Evolutionary conservation across 371 early-diverging fungal species (phyloP).

Genomic region (Apophysomyces trapeziformis): DNA sequence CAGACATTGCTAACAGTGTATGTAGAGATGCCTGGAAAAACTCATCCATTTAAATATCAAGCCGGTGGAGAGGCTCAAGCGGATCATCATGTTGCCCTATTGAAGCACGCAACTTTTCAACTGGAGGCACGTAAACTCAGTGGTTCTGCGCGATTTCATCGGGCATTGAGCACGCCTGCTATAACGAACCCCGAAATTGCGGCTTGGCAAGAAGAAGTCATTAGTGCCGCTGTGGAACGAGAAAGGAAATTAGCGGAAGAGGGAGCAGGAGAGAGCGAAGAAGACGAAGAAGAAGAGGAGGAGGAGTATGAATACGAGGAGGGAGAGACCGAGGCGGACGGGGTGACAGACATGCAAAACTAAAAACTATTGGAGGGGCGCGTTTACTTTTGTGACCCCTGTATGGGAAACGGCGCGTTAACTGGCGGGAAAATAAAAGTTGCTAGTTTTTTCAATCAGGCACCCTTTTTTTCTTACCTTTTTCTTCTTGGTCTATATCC

Average conservation of each 20-base stretch:
- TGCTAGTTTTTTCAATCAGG: neutral
- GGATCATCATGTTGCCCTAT: conserved; percentile 19
- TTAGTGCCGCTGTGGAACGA: conserved; percentile 2
- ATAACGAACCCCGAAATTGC: conserved; percentile 21
- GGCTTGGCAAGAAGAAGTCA: conserved; percentile 20
- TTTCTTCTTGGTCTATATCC: neutral
- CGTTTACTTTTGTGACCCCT: conserved; percentile 4
- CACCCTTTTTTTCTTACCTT: conserved; percentile 10
- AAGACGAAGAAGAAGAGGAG: conserved; percentile 5
- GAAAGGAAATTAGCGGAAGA: conserved; percentile 10
- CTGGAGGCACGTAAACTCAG: conserved; percentile 21
- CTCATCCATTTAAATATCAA: conserved; percentile 28
- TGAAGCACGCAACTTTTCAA: conserved; percentile 23
- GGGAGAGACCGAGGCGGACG: conserved; percentile 21
- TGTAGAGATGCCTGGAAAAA: conserved; percentile 27
- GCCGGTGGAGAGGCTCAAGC: conserved; percentile 34
- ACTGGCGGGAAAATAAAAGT: neutral
- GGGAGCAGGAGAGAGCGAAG: conserved; percentile 4
- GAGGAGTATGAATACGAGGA: conserved; percentile 13
- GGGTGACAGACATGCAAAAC: neutral
- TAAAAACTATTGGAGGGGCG: neutral
- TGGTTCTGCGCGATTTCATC: conserved; percentile 32
- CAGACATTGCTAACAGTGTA: conserved; percentile 15
- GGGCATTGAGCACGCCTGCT: conserved; percentile 31
- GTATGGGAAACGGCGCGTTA: neutral